Evolutionary conservation across 2,329 filamentous ascomycete species (phyloP).

Genomic region (Ceratocystis smalleyi): DNA sequence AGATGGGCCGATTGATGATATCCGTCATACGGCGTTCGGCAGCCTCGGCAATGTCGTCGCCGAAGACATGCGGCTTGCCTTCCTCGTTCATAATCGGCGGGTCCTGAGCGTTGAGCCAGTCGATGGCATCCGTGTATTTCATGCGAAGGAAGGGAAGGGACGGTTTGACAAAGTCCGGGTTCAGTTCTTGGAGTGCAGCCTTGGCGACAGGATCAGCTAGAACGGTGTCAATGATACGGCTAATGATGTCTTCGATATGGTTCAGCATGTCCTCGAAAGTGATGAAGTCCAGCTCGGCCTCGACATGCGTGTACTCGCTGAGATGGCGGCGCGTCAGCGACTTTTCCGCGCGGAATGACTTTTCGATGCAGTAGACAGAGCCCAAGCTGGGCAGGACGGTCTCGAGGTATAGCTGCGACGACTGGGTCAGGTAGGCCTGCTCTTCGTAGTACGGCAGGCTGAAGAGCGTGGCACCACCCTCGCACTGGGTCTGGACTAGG

Average conservation of each 20-base stretch:
- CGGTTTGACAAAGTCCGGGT: constrained; percentile 76
- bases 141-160: constrained; percentile 82
- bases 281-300: constrained; percentile 94
- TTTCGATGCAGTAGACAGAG: constrained; percentile 95
- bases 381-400: constrained; percentile 81
- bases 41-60: constrained; percentile 95
- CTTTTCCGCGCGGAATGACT: constrained; percentile 97
- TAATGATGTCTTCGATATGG: constrained; percentile 78
- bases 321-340: constrained; percentile 85
- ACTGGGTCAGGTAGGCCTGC: constrained; percentile 86
- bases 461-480: constrained; percentile 85
- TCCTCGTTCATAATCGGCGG: constrained; percentile 77
- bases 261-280: constrained; percentile 73
- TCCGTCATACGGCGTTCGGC: constrained; percentile 96
- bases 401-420: constrained; percentile 93
- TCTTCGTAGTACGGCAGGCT: constrained; percentile 79
- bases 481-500: constrained; percentile 87
- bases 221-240: constrained; percentile 64
- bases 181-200: constrained; percentile 64
- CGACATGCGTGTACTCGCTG: constrained; percentile 92
- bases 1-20: constrained; percentile 85
- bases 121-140: constrained; percentile 85
- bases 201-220: constrained; percentile 59
- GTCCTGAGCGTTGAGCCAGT: constrained; percentile 80
- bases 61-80: constrained; percentile 74